Evolutionary conservation across 306 rosid genomes (phyloP), one percentile per base, ranked within the genome.

Genomic region (Cucumis cinereus): DNA sequence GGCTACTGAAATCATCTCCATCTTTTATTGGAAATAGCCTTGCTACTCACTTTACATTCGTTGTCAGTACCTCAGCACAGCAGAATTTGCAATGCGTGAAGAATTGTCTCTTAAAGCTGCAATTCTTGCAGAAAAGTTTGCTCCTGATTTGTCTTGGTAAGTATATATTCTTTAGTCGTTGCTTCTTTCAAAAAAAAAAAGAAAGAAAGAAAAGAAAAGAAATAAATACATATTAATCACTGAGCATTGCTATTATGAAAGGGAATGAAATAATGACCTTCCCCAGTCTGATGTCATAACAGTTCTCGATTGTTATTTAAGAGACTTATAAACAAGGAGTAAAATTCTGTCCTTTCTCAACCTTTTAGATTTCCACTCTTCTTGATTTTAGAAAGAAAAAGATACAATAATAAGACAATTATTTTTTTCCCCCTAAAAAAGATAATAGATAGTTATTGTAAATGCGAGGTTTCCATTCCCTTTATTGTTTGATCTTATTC

Each of bases 111-210:
- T 95, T 83, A 95, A 95, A 87, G 98, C 98, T 66, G 99, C 99
- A 41, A 95, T 95, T 90, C 97, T 95, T 66, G 99, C 99, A 5
- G 99, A 95, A 85, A 95, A 92, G 88, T 95, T 95, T 87, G 99
- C 99, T 58, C 99, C 99, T 49, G 98, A 95, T 84, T 93, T 95
- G 78, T 92, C 99, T 59, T 95, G 99, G 99, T 95, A 76, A 83
- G 85, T 75, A 35, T 23, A n/a, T 36, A 17, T 30, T 30, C 35
- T 30, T 30, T 30, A 30, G 35, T 30, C 35, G 5, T 30, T 30
- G 35, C 4, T 30, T 30, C 35, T 30, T 3, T 30, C 3, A 30
- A 30, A 30, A 30, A 30, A 30, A 30, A 30, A 30, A 30, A 30
- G 0, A 30, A 30, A 30, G 4, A 30, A 30, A 30, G 30, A 26